Evolutionary conservation across 1,284 basidiomycete genomes (phyloP), one percentile per base, ranked within the genome.

Genomic region (Cryptococcus floricola): DNA sequence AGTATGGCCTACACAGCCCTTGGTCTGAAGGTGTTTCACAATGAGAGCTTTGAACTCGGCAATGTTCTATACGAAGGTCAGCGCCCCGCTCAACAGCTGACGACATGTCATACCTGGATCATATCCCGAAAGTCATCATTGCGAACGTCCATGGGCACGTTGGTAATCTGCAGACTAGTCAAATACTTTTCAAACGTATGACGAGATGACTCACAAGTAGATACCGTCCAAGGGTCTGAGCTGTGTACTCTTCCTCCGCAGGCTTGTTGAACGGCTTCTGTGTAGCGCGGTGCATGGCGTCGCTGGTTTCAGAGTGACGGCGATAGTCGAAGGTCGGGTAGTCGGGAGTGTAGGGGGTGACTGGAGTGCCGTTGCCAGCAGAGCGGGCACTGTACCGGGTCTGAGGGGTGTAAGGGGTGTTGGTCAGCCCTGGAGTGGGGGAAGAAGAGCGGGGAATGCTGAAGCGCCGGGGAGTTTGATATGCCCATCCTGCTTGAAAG

Each of bases 21-120:
- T 61, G 10, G 48, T 57, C 18, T 54, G 31, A 6, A 71, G 59
- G 41, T 64, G 56, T n/a, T 67, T 67, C 56, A 60, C 50, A 10
- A 72, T 58, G 39, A 74, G 58, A 12, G 62, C 62, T 45, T 68
- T 67, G 58, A 57, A 63, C 1, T 63, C 52, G 12, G 65, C 71
- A 39, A 69, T 58, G 13, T 25, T 45, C 68, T 71, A 46, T 8
- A 18, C 2, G 9, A 31, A 23, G 37, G 37, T 58, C 5, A 44
- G 25, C 37, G 41, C 39, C 34, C 48, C 39, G 38, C 42, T 46
- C 27, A 23, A 10, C 6, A 46, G 27, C 14, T 37, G 25, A 38
- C 38, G 27, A 3, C 25, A 18, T 8, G 7, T 39, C 58, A 44
- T 39, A 71, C 69, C 25, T 64, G 53, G 25, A 71, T 58, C n/a